These are phyloP conservation scores for Tulasnella sp. DNA, from an alignment of 768 basidiomycete genomes.

Conservation along the genomic window DNA sequence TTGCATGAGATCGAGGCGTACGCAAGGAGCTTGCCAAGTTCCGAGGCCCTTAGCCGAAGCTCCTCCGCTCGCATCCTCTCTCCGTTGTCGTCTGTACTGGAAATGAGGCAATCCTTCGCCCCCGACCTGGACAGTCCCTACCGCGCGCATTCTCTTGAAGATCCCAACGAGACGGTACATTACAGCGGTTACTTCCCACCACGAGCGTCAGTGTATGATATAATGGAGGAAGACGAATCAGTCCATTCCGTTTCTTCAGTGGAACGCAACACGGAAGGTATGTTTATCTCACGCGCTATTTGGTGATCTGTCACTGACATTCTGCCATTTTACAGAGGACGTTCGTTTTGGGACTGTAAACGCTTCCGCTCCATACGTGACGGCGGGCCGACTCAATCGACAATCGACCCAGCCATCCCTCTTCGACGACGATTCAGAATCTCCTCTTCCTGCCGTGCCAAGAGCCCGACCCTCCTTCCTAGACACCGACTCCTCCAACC, in stretches of 20 bases:
- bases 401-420: constrained; percentile 14
- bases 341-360: constrained; percentile 1
- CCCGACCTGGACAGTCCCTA: background rate
- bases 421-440: background rate
- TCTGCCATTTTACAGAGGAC: background rate
- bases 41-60: background rate
- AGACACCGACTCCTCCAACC: background rate
- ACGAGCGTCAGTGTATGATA: constrained; percentile 9
- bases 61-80: background rate
- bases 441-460: background rate
- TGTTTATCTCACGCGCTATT: background rate
- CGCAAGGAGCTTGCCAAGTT: background rate
- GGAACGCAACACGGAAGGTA: constrained; percentile 12
- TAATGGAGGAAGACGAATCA: constrained; percentile 10
- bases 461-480: background rate
- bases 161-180: background rate
- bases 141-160: background rate
- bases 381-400: background rate
- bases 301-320: background rate
- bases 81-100: constrained; percentile 14
- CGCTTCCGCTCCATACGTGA: background rate
- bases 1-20: background rate
- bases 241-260: constrained; percentile 6
- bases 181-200: background rate
- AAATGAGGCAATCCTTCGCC: background rate